These are phyloP conservation scores for Bacidia gigantensis DNA, from an alignment of 495 filamentous ascomycete species.

Conservation along the genomic window DNA sequence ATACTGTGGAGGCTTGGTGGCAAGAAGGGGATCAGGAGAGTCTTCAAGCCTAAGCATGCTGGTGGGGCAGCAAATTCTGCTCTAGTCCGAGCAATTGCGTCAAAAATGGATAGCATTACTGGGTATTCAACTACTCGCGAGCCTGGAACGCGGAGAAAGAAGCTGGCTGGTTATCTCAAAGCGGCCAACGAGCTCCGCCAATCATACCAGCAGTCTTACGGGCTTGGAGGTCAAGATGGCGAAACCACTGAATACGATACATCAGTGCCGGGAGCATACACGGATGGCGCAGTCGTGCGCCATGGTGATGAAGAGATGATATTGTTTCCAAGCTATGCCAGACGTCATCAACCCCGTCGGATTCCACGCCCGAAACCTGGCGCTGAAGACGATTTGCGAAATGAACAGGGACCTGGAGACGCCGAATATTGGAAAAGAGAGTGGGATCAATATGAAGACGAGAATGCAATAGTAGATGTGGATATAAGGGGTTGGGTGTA, in stretches of 20 bases:
- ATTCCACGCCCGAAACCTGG: constrained; percentile 23
- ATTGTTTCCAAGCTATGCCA: constrained; percentile 81
- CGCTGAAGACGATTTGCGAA: constrained; percentile 21
- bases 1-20: constrained; percentile 39
- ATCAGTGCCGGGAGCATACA: constrained; percentile 63
- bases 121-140: constrained; percentile 32
- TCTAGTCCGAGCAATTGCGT: background rate
- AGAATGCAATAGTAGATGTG: constrained; percentile 75
- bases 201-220: constrained; percentile 52
- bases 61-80: background rate
- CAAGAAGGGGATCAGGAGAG: constrained; percentile 29
- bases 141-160: constrained; percentile 57
- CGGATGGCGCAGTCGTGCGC: constrained; percentile 62
- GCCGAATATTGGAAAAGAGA: constrained; percentile 54
- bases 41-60: constrained; percentile 21
- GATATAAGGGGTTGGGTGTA: constrained; percentile 95
- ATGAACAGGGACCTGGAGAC: constrained; percentile 28
- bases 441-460: constrained; percentile 57
- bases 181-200: constrained; percentile 87
- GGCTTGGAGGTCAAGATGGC: constrained; percentile 35
- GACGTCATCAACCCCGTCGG: constrained; percentile 38
- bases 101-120: constrained; percentile 18
- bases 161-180: constrained; percentile 70
- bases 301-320: constrained; percentile 85
- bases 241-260: constrained; percentile 38